Evolutionary conservation across 116 monocot species (phyloP).

Genomic region (Iris pallida): DNA sequence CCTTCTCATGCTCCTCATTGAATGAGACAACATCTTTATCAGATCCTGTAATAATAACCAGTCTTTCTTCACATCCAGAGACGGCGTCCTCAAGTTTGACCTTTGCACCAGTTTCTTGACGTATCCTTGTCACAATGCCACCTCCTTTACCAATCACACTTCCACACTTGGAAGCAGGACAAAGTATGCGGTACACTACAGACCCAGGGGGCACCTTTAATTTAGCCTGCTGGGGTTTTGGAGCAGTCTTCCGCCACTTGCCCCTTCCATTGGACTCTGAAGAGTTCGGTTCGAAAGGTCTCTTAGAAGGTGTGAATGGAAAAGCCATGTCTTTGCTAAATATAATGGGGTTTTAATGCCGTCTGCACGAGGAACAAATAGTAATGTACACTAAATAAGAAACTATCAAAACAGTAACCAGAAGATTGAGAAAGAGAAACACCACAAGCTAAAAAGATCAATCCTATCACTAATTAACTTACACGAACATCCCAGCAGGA

Average conservation of each 20-base stretch:
- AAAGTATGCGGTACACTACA: slow-evolving; percentile 66
- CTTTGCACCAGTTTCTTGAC: slow-evolving; percentile 74
- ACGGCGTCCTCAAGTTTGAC: slow-evolving; percentile 68
- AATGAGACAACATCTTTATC: slow-evolving; percentile 13
- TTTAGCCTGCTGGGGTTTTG: slow-evolving; percentile 15
- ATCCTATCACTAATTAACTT: too few relatives aligned
- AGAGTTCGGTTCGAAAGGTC: slow-evolving; percentile 46
- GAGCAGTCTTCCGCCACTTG: slow-evolving; percentile 65
- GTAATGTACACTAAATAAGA: too few relatives aligned
- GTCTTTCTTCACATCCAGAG: slow-evolving; percentile 71
- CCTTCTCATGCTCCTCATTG: slow-evolving; percentile 15
- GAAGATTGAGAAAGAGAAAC: too few relatives aligned
- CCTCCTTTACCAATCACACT: slow-evolving; percentile 90
- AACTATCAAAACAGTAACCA: too few relatives aligned
- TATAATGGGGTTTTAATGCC: too few relatives aligned
- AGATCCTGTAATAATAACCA: slow-evolving; percentile 59
- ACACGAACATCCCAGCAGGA: too few relatives aligned
- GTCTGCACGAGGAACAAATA: too few relatives aligned
- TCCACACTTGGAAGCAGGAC: slow-evolving; percentile 67
- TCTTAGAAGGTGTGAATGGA: slow-evolving; percentile 32
- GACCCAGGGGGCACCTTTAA: slow-evolving; percentile 30
- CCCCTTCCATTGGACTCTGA: slow-evolving; percentile 51
- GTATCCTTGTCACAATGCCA: slow-evolving; percentile 68
- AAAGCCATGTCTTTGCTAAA: slow-evolving; percentile 33
- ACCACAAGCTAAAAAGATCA: too few relatives aligned